phyloP scores from a whole-genome alignment of 805 yeast genomes.

The Sungouiozyma intestinalis region DNA sequence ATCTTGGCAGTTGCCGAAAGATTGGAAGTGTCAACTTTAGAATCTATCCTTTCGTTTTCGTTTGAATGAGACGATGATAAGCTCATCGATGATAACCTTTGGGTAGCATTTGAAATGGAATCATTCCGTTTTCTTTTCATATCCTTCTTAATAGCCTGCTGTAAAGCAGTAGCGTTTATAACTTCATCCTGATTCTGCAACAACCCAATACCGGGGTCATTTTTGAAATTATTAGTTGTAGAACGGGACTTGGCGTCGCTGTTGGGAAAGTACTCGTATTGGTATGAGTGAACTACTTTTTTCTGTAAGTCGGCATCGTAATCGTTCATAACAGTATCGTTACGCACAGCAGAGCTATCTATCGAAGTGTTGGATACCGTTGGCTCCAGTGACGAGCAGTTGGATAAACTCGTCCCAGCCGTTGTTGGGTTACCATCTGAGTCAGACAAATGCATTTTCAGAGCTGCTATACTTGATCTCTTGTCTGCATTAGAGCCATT shows the following conservation, averaged over 20 bases:
- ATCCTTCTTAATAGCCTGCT: conserved; percentile 14
- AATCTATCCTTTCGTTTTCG: not conserved
- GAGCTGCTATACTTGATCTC: conserved; percentile 13
- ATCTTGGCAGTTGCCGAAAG: conserved; percentile 12
- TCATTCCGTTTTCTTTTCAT: conserved; percentile 17
- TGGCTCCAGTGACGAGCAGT: not conserved
- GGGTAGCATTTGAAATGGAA: conserved; percentile 3
- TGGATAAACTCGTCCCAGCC: not conserved
- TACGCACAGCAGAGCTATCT: conserved; percentile 1
- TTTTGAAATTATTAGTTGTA: not conserved
- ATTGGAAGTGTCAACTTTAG: conserved; percentile 1
- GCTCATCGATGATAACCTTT: not conserved
- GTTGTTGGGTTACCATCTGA: not conserved
- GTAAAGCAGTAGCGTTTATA: conserved; percentile 12
- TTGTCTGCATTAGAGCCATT: not conserved
- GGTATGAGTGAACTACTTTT: conserved; percentile 7
- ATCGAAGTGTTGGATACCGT: not conserved
- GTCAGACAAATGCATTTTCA: conserved; percentile 12
- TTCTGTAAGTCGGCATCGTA: not conserved
- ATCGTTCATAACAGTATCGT: not conserved
- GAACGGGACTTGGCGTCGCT: not conserved
- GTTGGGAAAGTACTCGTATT: conserved; percentile 8
- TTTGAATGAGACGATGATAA: not conserved
- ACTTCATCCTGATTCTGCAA: conserved; percentile 17
- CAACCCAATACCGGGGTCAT: conserved; percentile 7